phyloP scores from a whole-genome alignment of 306 rosid genomes.

The Dryas alaskensis region DNA sequence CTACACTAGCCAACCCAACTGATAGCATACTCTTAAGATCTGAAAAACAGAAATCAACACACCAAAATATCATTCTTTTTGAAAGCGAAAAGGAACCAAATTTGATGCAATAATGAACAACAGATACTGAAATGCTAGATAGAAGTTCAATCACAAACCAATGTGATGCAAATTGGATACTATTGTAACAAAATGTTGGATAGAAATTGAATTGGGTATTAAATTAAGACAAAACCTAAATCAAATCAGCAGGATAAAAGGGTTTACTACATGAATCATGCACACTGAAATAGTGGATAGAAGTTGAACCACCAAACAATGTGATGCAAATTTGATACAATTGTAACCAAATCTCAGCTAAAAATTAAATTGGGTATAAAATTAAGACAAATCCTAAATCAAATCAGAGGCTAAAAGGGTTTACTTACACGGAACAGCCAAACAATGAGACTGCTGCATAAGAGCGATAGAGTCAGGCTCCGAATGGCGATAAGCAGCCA shows the following conservation, averaged over 20 bases:
- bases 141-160: background rate
- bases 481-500: slow-evolving; percentile 52
- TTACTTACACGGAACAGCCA: slow-evolving; percentile 85
- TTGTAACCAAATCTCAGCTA: background rate
- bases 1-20: slow-evolving; percentile 63
- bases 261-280: too few species aligned
- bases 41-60: slow-evolving; percentile 36
- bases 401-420: background rate
- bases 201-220: background rate
- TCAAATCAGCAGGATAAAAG: background rate
- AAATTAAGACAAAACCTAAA: background rate
- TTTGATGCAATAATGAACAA: background rate
- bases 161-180: background rate
- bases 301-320: too few species aligned
- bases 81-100: slow-evolving; percentile 13
- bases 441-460: slow-evolving; percentile 88
- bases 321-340: background rate
- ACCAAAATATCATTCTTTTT: slow-evolving; percentile 16
- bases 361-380: background rate
- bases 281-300: too few species aligned
- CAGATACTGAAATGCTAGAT: background rate
- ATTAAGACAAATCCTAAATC: background rate
- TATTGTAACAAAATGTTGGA: background rate
- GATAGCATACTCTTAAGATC: slow-evolving; percentile 93
- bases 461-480: slow-evolving; percentile 52